These are phyloP conservation scores for Ciborinia camelliae DNA, from an alignment of 2,329 filamentous ascomycete genomes.

Conservation along the genomic window DNA sequence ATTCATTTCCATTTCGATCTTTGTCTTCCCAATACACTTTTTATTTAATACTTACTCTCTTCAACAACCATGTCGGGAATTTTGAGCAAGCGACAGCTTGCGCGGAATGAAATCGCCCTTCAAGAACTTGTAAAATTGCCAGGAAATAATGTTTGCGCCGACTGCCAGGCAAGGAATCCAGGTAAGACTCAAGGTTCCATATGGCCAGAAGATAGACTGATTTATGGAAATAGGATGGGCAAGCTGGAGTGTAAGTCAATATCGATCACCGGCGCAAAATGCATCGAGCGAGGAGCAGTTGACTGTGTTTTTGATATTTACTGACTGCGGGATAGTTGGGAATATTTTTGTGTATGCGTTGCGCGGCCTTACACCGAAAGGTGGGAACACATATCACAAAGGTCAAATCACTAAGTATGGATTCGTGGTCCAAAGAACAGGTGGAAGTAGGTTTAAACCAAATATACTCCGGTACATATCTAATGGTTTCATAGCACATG, in stretches of 20 bases:
- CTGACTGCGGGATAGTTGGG: slow-evolving; percentile 62
- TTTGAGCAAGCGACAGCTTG: slow-evolving; percentile 94
- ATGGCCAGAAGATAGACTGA: not conserved
- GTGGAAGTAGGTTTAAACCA: slow-evolving; percentile 68
- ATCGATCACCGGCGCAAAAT: not conserved
- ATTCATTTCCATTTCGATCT: not conserved
- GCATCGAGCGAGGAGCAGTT: not conserved
- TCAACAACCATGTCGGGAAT: slow-evolving; percentile 59
- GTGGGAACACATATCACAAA: slow-evolving; percentile 97
- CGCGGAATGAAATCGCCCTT: slow-evolving; percentile 88
- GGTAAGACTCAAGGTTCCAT: slow-evolving; percentile 52
- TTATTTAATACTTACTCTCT: slow-evolving; percentile 20
- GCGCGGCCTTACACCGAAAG: slow-evolving; percentile 91
- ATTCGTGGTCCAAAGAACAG: slow-evolving; percentile 93
- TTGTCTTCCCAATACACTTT: not conserved
- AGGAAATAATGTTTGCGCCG: slow-evolving; percentile 91
- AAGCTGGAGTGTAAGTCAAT: slow-evolving; percentile 39
- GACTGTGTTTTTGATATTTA: slow-evolving; percentile 24
- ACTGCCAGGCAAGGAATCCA: slow-evolving; percentile 89
- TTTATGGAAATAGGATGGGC: slow-evolving; percentile 35
- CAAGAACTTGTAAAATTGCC: slow-evolving; percentile 86
- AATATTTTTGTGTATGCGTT: slow-evolving; percentile 96
- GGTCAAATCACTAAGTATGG: slow-evolving; percentile 98
- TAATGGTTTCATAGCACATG: slow-evolving; percentile 67
- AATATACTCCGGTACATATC: slow-evolving; percentile 8